Base-by-base conservation (phyloP, 78 protist species). In the Tieghemostelium lacteum region DNA sequence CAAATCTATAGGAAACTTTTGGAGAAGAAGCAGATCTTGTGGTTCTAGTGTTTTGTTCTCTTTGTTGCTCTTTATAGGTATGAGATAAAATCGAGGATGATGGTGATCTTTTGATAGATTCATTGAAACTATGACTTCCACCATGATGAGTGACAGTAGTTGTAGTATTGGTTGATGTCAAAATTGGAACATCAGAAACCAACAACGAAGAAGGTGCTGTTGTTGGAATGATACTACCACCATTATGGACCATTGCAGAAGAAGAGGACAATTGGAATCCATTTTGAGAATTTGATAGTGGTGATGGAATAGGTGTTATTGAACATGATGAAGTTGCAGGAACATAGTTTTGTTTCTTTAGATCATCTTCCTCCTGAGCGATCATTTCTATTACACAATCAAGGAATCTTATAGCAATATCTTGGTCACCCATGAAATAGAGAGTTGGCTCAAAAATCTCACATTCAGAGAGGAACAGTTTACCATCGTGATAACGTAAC, bases 401-500 rank as follows among this genome's bases (percentile, higher is more conserved):
- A 3, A 75, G 20, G 37, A 75, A 75, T 29, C 73, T 37, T 36
- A 62, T 62, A 10, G 86, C 73, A 29, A 75, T 63, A 3, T 4
- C 33, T 16, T 20, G 22, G 45, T 83, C 78, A 29, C 65, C 65
- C 73, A 69, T 52, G 26, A 83, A 83, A 50, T 83, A 83, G 37
- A 83, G 58, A n/a, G 78, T 83, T 83, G 91, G 91, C 60, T 83
- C 91, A 45, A 83, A 70, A 20, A 83, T 67, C 60, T 83, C 91
- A 69, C 91, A 55, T 60, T 83, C 91, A 24, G 78, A 19, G 5
- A 83, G 22, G 45, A 57, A 42, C 28, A 83, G 24, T 67, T 40
- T 66, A 60, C 67, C 67, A 69, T 83, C 67, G 58, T 83, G 66
- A 19, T 39, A 5, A 66, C 54, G 24, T 65, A 78, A 74, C 91